Evolutionary conservation across 2,329 filamentous ascomycete genomes (phyloP).

Genomic region (Drechslera avenae): DNA sequence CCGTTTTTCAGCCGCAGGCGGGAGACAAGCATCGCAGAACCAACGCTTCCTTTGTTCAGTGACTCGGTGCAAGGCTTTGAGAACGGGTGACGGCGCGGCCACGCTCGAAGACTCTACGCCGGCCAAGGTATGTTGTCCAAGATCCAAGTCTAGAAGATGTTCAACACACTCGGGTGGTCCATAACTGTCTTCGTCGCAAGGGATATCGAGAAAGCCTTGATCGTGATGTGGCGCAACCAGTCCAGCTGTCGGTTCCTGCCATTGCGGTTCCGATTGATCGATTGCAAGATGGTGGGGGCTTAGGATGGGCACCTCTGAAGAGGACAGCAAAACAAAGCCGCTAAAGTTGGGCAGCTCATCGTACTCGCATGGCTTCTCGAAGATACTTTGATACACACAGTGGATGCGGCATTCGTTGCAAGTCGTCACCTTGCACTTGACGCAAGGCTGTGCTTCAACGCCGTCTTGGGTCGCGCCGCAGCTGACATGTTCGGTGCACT

Average conservation of each 20-base stretch:
- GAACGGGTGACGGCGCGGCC: conserved; percentile 33
- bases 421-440: conserved; percentile 35
- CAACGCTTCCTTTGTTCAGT: conserved; percentile 28
- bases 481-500: conserved; percentile 29
- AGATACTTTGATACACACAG: conserved; percentile 42
- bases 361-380: conserved; percentile 27
- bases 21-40: conserved; percentile 13
- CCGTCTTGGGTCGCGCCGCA: conserved; percentile 22
- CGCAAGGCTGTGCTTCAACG: conserved; percentile 33
- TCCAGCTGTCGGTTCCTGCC: conserved; percentile 16
- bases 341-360: conserved; percentile 41
- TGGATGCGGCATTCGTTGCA: conserved; percentile 46
- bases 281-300: conserved; percentile 32
- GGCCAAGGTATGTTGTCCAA: conserved; percentile 25
- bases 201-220: conserved; percentile 39
- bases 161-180: conserved; percentile 32
- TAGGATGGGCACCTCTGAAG: conserved; percentile 35
- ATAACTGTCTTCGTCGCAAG: conserved; percentile 24
- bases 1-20: neutral
- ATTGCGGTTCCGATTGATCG: conserved; percentile 1
- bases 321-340: conserved; percentile 36
- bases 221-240: conserved; percentile 33
- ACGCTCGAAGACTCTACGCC: conserved; percentile 26
- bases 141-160: conserved; percentile 32
- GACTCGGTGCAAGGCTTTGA: conserved; percentile 30